A percentile compares a stretch with the other conserved stretches of the same genome.
Conservation (phyloP, 257 asterid species). For the Nyctanthes arbortristis region DNA sequence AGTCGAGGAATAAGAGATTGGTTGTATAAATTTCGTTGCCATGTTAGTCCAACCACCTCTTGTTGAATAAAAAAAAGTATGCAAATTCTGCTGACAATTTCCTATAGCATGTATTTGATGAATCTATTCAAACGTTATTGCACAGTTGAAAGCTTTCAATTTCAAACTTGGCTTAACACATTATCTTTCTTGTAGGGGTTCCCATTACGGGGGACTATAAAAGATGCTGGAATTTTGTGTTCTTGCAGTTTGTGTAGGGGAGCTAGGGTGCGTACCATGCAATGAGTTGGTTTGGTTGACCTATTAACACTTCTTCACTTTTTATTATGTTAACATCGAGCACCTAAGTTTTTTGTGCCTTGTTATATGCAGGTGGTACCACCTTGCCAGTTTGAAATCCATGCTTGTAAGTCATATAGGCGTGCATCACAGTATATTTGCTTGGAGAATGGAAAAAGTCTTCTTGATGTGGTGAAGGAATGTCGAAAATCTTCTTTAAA, state of each 20-base stretch:
- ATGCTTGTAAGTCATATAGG: conserved; percentile 90
- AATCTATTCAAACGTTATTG: conserved; percentile 1
- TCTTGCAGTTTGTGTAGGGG: conserved; percentile 87
- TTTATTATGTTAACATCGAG: conserved; percentile 8
- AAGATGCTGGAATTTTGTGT: conserved; percentile 83
- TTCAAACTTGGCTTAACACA: conserved; percentile 22
- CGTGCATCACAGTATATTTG: conserved; percentile 95
- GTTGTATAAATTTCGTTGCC: conserved; percentile 6
- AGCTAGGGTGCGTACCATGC: conserved; percentile 51
- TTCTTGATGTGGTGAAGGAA: conserved; percentile 90
- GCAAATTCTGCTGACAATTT: neutral
- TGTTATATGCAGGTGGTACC: conserved; percentile 64
- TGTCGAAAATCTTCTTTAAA: conserved; percentile 75
- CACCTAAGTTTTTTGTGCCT: conserved; percentile 18
- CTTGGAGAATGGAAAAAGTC: conserved; percentile 93
- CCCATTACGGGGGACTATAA: conserved; percentile 81
- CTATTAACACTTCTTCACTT: conserved; percentile 3
- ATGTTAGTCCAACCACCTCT: neutral
- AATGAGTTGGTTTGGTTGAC: conserved; percentile 14
- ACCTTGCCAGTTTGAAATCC: conserved; percentile 95
- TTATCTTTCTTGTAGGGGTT: conserved; percentile 41
- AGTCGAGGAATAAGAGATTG: neutral
- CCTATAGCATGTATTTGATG: neutral
- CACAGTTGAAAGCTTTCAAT: neutral
- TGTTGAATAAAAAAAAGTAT: neutral